Conservation (phyloP, 495 filamentous ascomycete genomes). For the Polyplosphaeria fusca region DNA sequence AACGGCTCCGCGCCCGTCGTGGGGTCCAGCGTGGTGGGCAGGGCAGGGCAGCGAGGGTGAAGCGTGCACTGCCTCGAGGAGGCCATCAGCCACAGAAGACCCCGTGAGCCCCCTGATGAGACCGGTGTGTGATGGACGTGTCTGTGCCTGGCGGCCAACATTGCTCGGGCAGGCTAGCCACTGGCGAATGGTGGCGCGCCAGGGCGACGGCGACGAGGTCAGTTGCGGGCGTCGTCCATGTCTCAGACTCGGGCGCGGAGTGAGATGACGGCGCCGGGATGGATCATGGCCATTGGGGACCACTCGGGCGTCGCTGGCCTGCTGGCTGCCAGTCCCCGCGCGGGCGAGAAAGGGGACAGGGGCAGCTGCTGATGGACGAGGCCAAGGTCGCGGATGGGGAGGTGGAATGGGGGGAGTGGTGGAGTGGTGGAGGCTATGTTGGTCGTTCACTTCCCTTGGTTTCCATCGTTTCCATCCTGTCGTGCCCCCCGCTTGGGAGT, state of each 20-base stretch:
- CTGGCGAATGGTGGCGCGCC: too few relatives aligned
- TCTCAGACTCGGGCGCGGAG: constrained; percentile 15
- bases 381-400: too few relatives aligned
- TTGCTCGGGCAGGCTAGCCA: too few relatives aligned
- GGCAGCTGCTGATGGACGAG: too few relatives aligned
- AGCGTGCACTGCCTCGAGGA: constrained; percentile 24
- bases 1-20: constrained; percentile 5
- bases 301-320: not conserved
- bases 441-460: too few relatives aligned
- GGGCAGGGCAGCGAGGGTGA: not conserved
- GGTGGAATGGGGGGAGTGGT: too few relatives aligned
- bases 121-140: constrained; percentile 26
- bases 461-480: too few relatives aligned
- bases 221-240: constrained; percentile 4
- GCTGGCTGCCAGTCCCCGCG: not conserved
- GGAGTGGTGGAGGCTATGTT: too few relatives aligned
- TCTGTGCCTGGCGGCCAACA: constrained; percentile 20
- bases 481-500: too few relatives aligned
- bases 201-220: constrained; percentile 3
- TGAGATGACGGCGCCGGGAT: not conserved
- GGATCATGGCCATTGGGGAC: not conserved
- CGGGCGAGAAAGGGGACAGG: too few relatives aligned
- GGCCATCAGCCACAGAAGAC: constrained; percentile 13
- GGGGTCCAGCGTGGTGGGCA: constrained; percentile 12
- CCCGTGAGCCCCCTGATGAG: constrained; percentile 10